Base-by-base conservation (phyloP, 2,329 filamentous ascomycete species). In the Sclerotiophoma versabilis region DNA sequence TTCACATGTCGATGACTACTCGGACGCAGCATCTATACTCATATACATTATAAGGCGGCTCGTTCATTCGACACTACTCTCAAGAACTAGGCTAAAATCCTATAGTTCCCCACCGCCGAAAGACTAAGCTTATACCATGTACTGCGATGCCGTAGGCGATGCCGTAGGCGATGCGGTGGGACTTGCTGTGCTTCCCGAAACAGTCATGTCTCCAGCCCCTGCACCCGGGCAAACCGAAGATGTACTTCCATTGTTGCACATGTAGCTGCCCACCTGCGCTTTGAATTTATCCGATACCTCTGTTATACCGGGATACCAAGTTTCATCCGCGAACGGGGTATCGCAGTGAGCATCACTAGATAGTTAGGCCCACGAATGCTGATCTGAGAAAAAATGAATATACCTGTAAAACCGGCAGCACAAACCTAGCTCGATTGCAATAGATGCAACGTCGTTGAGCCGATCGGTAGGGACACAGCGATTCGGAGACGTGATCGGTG, bases 181-280 rank as follows among this genome's bases (percentile, higher is more conserved):
- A 34, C 12, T 34, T 34, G n/a, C 6, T 34, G 32, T 34, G 32
- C 32, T 37, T 37, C 17, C 34, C 4, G 34, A 37, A 37, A 22
- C 17, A 22, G 34, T 23, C 11, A 37, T 37, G 23, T 42, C 50
- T 27, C 11, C 26, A 10, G 46, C 46, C 19, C 46, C 39, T 20
- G 32, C 27, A n/a, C 46, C 42, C 7, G 33, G 55, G 38, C 47
- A 58, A 27, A 25, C 14, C 9, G 36, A 54, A 34, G 43, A 39
- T 12, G 23, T 22, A 49, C 22, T 54, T 19, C 55, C 25, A 20
- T 48, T 58, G 4, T 54, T 58, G 22, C 36, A 58, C 30, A 58
- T 58, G 19, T 51, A 54, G 43, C 50, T 58, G 33, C 50, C 55
- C 20, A 51, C 50, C n/a, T 58, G 17, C 9, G 12, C 38, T 49